phyloP scores from a whole-genome alignment of 164 flowering plant genomes.

The Stephania cephalantha region DNA sequence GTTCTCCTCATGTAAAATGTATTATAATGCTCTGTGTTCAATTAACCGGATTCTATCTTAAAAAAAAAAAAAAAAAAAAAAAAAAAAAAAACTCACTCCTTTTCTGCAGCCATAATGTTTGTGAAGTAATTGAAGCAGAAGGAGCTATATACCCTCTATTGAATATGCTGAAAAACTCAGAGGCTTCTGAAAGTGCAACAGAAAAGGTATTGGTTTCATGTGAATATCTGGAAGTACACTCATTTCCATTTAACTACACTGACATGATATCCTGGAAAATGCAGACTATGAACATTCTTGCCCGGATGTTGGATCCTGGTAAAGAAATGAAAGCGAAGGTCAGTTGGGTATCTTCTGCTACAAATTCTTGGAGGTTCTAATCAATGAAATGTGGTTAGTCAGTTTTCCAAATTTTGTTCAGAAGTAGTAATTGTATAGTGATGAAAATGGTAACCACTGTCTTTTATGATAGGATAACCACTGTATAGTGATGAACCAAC shows the following conservation, averaged over 20 bases:
- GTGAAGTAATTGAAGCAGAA: conserved; percentile 51
- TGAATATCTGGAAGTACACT: not conserved
- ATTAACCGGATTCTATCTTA: not conserved
- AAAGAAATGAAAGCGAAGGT: conserved; percentile 67
- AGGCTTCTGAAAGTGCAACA: conserved; percentile 27
- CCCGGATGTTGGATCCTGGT: conserved; percentile 63
- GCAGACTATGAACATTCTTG: conserved; percentile 69
- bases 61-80: no score
- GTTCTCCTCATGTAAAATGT: not conserved
- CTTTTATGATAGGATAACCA: no score
- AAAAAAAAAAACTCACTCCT: not conserved
- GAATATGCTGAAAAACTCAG: conserved; percentile 34
- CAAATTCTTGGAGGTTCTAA: conserved; percentile 5
- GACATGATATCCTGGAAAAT: conserved; percentile 13
- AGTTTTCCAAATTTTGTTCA: not conserved
- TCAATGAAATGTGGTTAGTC: conserved; percentile 2
- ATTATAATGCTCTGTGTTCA: not conserved
- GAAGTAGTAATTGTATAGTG: not conserved
- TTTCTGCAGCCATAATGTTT: conserved; percentile 50
- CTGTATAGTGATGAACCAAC: no score
- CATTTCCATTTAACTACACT: conserved; percentile 10
- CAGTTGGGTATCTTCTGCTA: conserved; percentile 9
- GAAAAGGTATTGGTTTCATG: conserved; percentile 46
- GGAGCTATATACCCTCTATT: conserved; percentile 45
- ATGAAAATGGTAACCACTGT: not conserved